Evolutionary conservation across 257 asterid genomes (phyloP), one percentile per base, ranked within the genome.

Genomic region (Nicotiana obtusifolia): DNA sequence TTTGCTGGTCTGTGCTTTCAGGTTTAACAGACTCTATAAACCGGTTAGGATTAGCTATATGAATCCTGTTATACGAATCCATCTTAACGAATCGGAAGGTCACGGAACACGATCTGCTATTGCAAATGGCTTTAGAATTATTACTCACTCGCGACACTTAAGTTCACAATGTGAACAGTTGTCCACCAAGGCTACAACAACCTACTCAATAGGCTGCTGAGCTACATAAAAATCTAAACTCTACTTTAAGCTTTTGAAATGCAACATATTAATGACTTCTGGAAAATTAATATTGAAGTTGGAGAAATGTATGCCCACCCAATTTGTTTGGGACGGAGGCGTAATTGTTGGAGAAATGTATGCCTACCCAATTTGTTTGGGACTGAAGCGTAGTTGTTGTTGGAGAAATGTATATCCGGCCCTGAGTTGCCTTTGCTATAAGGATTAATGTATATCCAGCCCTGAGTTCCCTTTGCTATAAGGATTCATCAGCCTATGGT

Each of bases 401-500:
- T 49, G 56, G 17, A 49, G 5, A 49, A 49, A 49, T 49, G 16
- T 49, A 49, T 49, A 4, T 0, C 54, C 53, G 7, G 24, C 64
- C 2, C 13, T n/a, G 28, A 59, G 5, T 56, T 7, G 4, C 24
- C 10, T 37, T 69, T 83, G 82, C 71, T 80, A 59, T 30, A 83
- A 84, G 78, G 85, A 49, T 47, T 56, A n/a, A n/a, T n/a, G n/a
- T n/a, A n/a, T n/a, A n/a, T n/a, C n/a, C n/a, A n/a, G n/a, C n/a
- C n/a, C n/a, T n/a, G n/a, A n/a, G n/a, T 56, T 7, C 10, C 24
- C 10, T 37, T 69, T 83, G 82, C 71, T 80, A 59, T 30, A 83
- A 84, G 78, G 85, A 49, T 47, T 56, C 85, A 13, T 76, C 61
- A 19, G 79, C 76, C 35, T 83, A 86, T 60, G 97, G 97, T 88